These are phyloP conservation scores for Chaetoceros tenuissimus DNA, from an alignment of 108 stramenopile genomes.

Conservation along the genomic window DNA sequence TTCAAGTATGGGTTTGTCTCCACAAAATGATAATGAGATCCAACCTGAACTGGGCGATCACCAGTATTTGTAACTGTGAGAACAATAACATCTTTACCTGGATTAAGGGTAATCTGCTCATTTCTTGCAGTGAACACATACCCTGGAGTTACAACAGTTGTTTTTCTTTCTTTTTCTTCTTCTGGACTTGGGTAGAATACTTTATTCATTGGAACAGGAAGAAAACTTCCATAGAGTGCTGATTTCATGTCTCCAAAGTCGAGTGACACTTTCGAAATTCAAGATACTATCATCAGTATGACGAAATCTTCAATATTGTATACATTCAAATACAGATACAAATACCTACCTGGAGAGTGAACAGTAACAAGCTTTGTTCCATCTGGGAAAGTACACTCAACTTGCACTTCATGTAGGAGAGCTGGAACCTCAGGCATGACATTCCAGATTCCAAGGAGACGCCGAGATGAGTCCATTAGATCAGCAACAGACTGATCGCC, in stretches of 20 bases:
- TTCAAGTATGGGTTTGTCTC: slow-evolving; percentile 86
- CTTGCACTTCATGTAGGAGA: slow-evolving; percentile 87
- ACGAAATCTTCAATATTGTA: too few relatives aligned
- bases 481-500: slow-evolving; percentile 74
- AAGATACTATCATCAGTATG: too few relatives aligned
- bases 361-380: slow-evolving; percentile 97
- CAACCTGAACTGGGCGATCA: slow-evolving; percentile 95
- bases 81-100: slow-evolving; percentile 59
- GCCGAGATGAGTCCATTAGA: slow-evolving; percentile 81
- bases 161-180: slow-evolving; percentile 9
- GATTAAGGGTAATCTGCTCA: slow-evolving; percentile 41
- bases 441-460: slow-evolving; percentile 77
- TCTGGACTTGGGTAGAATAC: slow-evolving; percentile 41
- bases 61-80: slow-evolving; percentile 90
- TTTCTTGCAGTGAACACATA: slow-evolving; percentile 28
- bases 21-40: slow-evolving; percentile 83
- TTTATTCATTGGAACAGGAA: slow-evolving; percentile 67
- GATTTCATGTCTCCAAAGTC: slow-evolving; percentile 75
- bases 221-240: slow-evolving; percentile 87
- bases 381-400: slow-evolving; percentile 97
- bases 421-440: slow-evolving; percentile 79
- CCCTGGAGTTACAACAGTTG: slow-evolving; percentile 10
- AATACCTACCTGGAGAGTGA: slow-evolving; percentile 84
- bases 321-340: too few relatives aligned
- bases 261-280: too few relatives aligned